Conservation (phyloP, 2,329 filamentous ascomycete species). For the Stachybotrys chartarum region DNA sequence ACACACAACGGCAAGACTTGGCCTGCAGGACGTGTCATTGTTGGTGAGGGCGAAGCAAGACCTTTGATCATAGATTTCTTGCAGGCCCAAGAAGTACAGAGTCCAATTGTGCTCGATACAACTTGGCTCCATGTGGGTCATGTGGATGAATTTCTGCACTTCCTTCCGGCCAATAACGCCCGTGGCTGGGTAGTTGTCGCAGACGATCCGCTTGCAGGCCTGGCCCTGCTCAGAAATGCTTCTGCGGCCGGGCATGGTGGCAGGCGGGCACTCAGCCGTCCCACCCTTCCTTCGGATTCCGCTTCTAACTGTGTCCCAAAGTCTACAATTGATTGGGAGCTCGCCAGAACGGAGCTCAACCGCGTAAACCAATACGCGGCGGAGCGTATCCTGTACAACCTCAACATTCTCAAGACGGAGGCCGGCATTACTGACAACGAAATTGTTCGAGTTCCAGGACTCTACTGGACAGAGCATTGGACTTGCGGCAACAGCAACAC, state of each 20-base stretch:
- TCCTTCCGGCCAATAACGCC: conserved; percentile 14
- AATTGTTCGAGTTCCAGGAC: conserved; percentile 13
- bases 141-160: conserved; percentile 21
- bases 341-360: conserved; percentile 6
- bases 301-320: conserved; percentile 6
- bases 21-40: conserved; percentile 12
- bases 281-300: neutral
- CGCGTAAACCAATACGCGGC: conserved; percentile 2
- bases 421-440: conserved; percentile 12
- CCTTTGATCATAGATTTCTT: conserved; percentile 19
- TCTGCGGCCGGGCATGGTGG: conserved; percentile 8
- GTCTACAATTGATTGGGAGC: conserved; percentile 9
- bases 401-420: conserved; percentile 12
- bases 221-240: conserved; percentile 11
- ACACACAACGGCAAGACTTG: conserved; percentile 9
- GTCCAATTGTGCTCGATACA: conserved; percentile 24
- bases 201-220: conserved; percentile 12
- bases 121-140: conserved; percentile 17
- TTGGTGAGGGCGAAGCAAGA: conserved; percentile 7
- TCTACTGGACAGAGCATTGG: conserved; percentile 6
- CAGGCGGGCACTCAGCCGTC: conserved; percentile 8
- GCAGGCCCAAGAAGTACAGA: conserved; percentile 24
- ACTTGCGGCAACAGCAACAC: neutral
- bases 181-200: conserved; percentile 16
- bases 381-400: conserved; percentile 9